Conservation (phyloP, 306 rosid genomes). For the Heteromeles arbutifolia region DNA sequence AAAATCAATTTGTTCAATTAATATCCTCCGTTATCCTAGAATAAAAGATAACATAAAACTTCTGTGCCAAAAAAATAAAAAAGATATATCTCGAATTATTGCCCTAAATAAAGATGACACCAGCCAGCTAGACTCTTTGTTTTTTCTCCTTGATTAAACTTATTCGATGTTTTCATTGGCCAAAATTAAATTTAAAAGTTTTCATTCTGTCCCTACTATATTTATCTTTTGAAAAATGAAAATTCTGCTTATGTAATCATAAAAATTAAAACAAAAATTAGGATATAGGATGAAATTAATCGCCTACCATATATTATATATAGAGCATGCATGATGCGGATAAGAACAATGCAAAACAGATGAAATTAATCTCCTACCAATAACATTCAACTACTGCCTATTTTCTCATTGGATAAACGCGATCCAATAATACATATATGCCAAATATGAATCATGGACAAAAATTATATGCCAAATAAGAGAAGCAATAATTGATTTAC, state of each 20-base stretch:
- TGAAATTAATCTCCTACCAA: not conserved
- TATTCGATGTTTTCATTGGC: not conserved
- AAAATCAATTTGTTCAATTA: too few relatives aligned
- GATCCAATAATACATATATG: not conserved
- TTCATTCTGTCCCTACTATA: not conserved
- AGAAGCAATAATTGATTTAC: not conserved
- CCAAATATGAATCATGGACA: not conserved
- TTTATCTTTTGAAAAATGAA: not conserved
- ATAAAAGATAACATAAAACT: not conserved
- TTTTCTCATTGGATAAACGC: not conserved
- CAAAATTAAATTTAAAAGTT: not conserved
- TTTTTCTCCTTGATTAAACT: not conserved
- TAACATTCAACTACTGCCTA: not conserved
- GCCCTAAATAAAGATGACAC: not conserved
- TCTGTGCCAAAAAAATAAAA: not conserved
- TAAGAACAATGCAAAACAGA: too few relatives aligned
- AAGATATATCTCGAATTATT: too few relatives aligned
- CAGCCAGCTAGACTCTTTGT: not conserved
- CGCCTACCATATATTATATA: not conserved
- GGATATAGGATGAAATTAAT: not conserved
- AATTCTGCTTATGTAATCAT: not conserved
- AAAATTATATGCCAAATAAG: not conserved
- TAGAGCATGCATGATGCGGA: too few relatives aligned
- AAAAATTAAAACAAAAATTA: not conserved
- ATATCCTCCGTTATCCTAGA: too few relatives aligned